Conservation (phyloP, 306 rosid genomes). For the Vicia villosa region DNA sequence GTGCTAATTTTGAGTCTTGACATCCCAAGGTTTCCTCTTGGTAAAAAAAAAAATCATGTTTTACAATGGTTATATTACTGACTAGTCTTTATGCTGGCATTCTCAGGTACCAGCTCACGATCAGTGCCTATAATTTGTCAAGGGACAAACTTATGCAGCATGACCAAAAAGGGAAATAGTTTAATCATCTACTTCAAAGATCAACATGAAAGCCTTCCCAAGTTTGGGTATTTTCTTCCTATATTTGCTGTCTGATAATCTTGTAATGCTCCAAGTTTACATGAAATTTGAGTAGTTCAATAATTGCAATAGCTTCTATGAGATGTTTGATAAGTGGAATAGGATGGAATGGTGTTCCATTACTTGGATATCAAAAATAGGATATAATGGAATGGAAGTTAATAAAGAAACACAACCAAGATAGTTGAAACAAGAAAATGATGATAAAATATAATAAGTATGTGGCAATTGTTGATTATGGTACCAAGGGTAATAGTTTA, state of each 20-base stretch:
- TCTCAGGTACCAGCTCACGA: slow-evolving; percentile 22
- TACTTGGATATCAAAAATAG: no score
- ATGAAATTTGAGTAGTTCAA: slow-evolving; percentile 23
- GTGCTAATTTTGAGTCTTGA: neutral
- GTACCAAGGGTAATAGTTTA: no score
- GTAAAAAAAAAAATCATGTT: neutral
- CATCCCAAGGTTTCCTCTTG: neutral
- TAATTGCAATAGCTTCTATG: slow-evolving; percentile 1
- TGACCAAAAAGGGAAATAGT: slow-evolving; percentile 9
- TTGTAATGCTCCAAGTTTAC: neutral
- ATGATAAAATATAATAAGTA: slow-evolving; percentile 15
- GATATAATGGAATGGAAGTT: neutral
- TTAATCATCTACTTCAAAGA: slow-evolving; percentile 19
- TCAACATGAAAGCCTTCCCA: slow-evolving; percentile 25
- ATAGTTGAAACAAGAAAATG: slow-evolving; percentile 17
- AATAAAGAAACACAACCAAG: neutral
- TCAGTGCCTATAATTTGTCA: slow-evolving; percentile 5
- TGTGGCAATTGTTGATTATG: neutral
- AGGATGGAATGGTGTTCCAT: neutral
- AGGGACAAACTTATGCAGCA: slow-evolving; percentile 1
- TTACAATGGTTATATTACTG: slow-evolving; percentile 13
- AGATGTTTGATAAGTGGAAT: neutral
- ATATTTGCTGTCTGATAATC: neutral
- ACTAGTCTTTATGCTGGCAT: slow-evolving; percentile 11
- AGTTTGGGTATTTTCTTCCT: slow-evolving; percentile 16